Conservation (phyloP, 805 yeast species). For the Clavispora carvajalis region DNA sequence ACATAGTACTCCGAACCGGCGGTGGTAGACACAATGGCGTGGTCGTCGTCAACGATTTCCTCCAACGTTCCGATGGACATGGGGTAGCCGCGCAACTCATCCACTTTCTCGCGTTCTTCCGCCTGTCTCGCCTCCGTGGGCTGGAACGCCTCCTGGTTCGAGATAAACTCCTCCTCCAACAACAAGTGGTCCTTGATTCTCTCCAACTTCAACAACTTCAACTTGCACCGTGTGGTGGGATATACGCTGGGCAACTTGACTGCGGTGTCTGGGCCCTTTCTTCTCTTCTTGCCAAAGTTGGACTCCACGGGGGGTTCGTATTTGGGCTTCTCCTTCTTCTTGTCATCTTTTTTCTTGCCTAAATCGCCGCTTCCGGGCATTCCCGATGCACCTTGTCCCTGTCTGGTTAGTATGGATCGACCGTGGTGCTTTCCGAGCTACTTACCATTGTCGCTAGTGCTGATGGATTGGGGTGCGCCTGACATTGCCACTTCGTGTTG, state of each 20-base stretch:
- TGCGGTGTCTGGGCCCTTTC: conserved; percentile 87
- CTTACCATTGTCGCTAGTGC: conserved; percentile 1
- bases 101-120: conserved; percentile 92
- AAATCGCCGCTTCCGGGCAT: conserved; percentile 46
- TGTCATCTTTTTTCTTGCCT: conserved; percentile 48
- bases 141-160: conserved; percentile 89
- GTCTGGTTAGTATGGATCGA: conserved; percentile 6
- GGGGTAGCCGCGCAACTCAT: conserved; percentile 93
- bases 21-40: conserved; percentile 93
- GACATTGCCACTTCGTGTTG: conserved; percentile 13
- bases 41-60: conserved; percentile 97
- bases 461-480: background rate
- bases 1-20: conserved; percentile 98
- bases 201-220: conserved; percentile 86
- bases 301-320: conserved; percentile 98
- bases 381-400: conserved; percentile 56
- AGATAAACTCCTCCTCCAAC: conserved; percentile 92
- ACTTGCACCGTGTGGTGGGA: conserved; percentile 91
- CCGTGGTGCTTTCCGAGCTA: background rate
- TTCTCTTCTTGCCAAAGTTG: conserved; percentile 85
- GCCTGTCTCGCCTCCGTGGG: conserved; percentile 96
- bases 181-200: conserved; percentile 94
- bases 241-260: conserved; percentile 79
- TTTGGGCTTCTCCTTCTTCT: conserved; percentile 83
- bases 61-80: conserved; percentile 95